Base-by-base conservation (phyloP, 176 grass and related monocot genomes). In the Carex scoparia region DNA sequence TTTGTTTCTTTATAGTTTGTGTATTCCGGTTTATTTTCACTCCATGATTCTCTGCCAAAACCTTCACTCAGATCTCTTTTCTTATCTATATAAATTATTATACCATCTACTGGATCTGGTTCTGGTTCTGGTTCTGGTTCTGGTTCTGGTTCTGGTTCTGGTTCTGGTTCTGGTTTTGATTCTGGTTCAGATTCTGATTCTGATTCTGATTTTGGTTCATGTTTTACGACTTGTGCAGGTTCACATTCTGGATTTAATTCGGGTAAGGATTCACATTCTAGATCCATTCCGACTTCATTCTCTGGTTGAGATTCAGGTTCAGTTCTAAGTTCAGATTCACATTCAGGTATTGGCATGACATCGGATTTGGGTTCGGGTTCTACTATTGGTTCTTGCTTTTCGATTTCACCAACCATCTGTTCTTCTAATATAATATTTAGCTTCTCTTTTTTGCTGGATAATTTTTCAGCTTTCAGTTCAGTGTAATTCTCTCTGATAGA, bases 401-500 rank as follows among this genome's bases (percentile, higher is more conserved):
- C 23, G 68, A 30, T 33, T 51, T 63, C 40, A 68, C 33, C 62
- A 31, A 64, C 5, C 12, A 15, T 32, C 33, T 48, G 14, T 53
- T 77, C 35, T 61, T 76, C 38, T 64, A 49, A 19, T 10, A 35
- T 42, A 5, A 16, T 28, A 15, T 79, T 28, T 49, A 10, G n/a
- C 15, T 62, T 14, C 54, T 53, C 56, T 78, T 74, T 57, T 65
- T 73, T 65, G n/a, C 23, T 53, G 63, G 66, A 55, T 44, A 68
- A 65, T 78, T 44, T 35, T 40, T 55, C 37, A 49, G 65, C 7
- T 86, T 56, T 55, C 14, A 57, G 38, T 11, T 87, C 79, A 44
- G 75, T 54, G 76, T 84, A 86, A 31, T 91, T 84, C 61, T 98
- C 91, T 49, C 93, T 70, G 14, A 93, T 83, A 89, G 82, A 81